Evolutionary conservation across 2,329 filamentous ascomycete genomes (phyloP).

Genomic region (Emergomyces pasteurianus): DNA sequence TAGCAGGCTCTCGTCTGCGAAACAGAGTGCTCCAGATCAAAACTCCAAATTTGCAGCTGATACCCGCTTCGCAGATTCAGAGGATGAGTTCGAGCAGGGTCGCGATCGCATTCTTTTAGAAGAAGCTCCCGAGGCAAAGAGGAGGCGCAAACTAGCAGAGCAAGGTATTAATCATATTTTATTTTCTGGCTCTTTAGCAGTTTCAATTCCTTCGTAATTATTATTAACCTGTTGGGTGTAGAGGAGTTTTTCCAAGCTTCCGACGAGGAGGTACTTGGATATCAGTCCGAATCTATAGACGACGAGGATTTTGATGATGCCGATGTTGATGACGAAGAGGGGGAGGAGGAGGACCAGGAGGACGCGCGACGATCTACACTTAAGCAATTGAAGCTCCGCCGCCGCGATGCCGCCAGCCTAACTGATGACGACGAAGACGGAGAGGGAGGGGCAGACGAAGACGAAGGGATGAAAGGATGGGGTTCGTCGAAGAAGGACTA

Average conservation of each 20-base stretch:
- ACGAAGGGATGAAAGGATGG: constrained; percentile 59
- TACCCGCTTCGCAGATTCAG: constrained; percentile 81
- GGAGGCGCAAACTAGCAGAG: constrained; percentile 57
- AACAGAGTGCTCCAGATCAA: constrained; percentile 19
- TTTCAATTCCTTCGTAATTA: background rate
- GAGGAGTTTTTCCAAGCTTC: constrained; percentile 47
- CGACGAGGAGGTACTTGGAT: constrained; percentile 51
- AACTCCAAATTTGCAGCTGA: constrained; percentile 28
- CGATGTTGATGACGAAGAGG: constrained; percentile 25
- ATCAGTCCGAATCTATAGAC: constrained; percentile 34
- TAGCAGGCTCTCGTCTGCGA: constrained; percentile 30
- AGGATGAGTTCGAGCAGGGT: constrained; percentile 85
- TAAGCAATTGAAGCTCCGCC: constrained; percentile 14
- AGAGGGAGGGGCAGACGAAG: constrained; percentile 45
- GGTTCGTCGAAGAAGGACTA: constrained; percentile 80
- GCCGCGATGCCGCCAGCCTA: constrained; percentile 11
- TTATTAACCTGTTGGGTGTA: constrained; percentile 15
- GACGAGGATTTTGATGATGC: constrained; percentile 35
- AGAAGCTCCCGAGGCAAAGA: constrained; percentile 67
- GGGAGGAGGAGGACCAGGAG: constrained; percentile 19
- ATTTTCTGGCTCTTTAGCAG: constrained; percentile 8
- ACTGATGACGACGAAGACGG: constrained; percentile 26
- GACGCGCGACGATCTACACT: constrained; percentile 13
- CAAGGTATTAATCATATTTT: constrained; percentile 37
- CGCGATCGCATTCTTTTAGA: constrained; percentile 79